Evolutionary conservation across 148 eudicot species (phyloP).

Genomic region (Amaranthus palmeri): DNA sequence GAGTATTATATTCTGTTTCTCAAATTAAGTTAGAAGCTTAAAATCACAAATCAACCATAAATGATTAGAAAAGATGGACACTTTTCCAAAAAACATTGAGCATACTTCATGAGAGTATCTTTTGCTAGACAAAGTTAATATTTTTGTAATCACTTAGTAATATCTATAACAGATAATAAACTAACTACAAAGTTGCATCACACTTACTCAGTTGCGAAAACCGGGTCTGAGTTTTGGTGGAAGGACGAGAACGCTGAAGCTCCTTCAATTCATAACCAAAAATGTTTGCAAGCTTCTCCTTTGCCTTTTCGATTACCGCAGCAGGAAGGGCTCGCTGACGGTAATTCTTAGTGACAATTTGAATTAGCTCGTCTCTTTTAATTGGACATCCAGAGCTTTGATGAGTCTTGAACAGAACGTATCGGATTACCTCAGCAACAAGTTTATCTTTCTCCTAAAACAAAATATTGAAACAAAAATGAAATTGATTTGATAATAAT

Average conservation of each 20-base stretch:
- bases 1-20: no score
- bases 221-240: constrained; percentile 46
- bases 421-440: constrained; percentile 79
- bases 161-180: no score
- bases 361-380: constrained; percentile 78
- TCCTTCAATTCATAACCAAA: constrained; percentile 94
- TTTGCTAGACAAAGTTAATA: no score
- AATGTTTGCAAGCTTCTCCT: constrained; percentile 50
- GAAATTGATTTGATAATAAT: background rate
- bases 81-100: no score
- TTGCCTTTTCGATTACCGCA: constrained; percentile 75
- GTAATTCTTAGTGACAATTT: constrained; percentile 66
- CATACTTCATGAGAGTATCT: no score
- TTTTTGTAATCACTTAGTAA: no score
- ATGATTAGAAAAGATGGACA: no score
- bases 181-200: background rate
- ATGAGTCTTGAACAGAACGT: constrained; percentile 71
- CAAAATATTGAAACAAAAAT: background rate
- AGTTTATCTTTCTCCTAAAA: constrained; percentile 77
- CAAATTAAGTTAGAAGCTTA: no score
- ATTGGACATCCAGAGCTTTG: constrained; percentile 90
- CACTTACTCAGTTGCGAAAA: constrained; percentile 63
- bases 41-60: no score
- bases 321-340: constrained; percentile 71
- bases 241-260: constrained; percentile 69